A percentile compares a stretch with the other conserved stretches of the same genome.
These are phyloP conservation scores for Collybiopsis confluens DNA, from an alignment of 768 basidiomycete genomes.

Conservation along the genomic window DNA sequence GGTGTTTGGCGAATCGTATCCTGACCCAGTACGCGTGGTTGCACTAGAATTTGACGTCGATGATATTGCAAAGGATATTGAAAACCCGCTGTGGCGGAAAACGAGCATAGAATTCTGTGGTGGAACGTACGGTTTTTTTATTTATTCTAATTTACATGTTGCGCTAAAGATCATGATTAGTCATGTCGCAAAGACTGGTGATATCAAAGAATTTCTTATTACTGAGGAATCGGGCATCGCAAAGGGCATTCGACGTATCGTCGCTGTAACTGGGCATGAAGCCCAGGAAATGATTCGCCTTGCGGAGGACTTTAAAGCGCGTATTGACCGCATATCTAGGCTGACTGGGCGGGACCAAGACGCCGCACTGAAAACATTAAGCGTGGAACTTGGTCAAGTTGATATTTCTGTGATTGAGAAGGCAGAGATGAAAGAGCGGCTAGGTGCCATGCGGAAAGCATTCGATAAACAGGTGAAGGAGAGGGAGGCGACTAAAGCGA, in stretches of 20 bases:
- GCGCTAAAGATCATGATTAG: conserved; percentile 30
- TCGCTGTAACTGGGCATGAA: conserved; percentile 92
- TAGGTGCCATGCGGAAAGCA: conserved; percentile 68
- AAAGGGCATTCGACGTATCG: conserved; percentile 93
- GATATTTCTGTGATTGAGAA: conserved; percentile 88
- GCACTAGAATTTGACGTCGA: conserved; percentile 84
- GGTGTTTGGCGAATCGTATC: conserved; percentile 97
- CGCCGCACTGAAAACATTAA: conserved; percentile 75
- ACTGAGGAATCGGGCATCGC: conserved; percentile 96
- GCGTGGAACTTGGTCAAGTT: conserved; percentile 78
- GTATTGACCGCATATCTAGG: conserved; percentile 57
- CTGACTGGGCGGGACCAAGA: conserved; percentile 80
- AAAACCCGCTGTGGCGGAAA: conserved; percentile 84
- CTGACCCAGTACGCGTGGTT: conserved; percentile 95
- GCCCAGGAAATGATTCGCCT: conserved; percentile 75
- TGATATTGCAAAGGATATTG: conserved; percentile 79
- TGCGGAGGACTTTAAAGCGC: conserved; percentile 58
- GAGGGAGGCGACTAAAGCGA: conserved; percentile 69
- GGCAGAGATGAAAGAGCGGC: conserved; percentile 70
- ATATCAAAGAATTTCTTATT: conserved; percentile 95
- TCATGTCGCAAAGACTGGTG: conserved; percentile 93
- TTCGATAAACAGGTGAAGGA: conserved; percentile 86
- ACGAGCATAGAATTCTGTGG: conserved; percentile 98
- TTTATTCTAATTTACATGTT: neutral
- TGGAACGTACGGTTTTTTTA: conserved; percentile 75